Conservation (phyloP, 176 grass and related monocot genomes). For the Sorghum bicolor region Sorghum_bicolor_NCBIv3 NC_012871.2:19726001-19726500, state of each 20-base stretch:
- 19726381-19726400: not conserved
- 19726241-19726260: not conserved
- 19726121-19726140: not conserved
- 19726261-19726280: not conserved
- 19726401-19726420: not conserved
- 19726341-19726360: not conserved
- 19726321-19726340: not conserved
- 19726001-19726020: not conserved
- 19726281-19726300: not conserved
- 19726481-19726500: constrained; percentile 14
- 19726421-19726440: not conserved
- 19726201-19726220: not conserved
- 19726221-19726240: not conserved
- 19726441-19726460: not conserved
- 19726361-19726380: not conserved
- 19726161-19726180: not conserved
- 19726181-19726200: not conserved
- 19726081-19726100: not conserved
- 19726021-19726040: not conserved
- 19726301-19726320: not conserved
- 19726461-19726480: not conserved
- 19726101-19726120: not conserved
- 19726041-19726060: not conserved
- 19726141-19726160: not conserved
- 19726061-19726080: not conserved